Conservation (phyloP, 1,284 basidiomycete genomes). For the Heterobasidion occidentale region DNA sequence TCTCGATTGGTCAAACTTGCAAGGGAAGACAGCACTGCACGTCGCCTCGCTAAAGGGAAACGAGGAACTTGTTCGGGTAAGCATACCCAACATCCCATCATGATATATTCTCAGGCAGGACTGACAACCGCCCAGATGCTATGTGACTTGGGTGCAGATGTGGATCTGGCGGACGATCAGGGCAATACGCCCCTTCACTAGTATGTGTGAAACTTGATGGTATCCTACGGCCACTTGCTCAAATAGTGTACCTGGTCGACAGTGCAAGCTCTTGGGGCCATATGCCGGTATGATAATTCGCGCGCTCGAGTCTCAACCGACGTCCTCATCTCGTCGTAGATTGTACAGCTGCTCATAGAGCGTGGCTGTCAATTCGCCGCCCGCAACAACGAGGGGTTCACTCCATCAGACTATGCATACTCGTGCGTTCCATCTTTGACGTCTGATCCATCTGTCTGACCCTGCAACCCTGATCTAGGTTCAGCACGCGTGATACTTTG, state of each 20-base stretch:
- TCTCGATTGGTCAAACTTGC: constrained; percentile 84
- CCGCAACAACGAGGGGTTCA: constrained; percentile 87
- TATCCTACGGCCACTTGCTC: not conserved
- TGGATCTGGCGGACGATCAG: constrained; percentile 81
- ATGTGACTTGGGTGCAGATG: constrained; percentile 82
- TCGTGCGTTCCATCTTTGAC: constrained; percentile 45
- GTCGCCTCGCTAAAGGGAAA: constrained; percentile 85
- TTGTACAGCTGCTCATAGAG: constrained; percentile 84
- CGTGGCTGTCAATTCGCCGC: constrained; percentile 76
- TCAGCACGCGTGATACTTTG: constrained; percentile 63
- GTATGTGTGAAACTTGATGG: constrained; percentile 36
- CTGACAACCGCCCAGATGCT: constrained; percentile 52
- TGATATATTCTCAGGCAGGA: constrained; percentile 6
- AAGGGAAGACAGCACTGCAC: constrained; percentile 88
- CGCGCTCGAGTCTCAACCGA: not conserved
- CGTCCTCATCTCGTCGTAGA: constrained; percentile 30
- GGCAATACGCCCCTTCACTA: constrained; percentile 93
- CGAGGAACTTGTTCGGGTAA: constrained; percentile 76
- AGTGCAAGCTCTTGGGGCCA: constrained; percentile 85
- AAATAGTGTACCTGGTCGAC: constrained; percentile 9
- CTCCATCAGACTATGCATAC: constrained; percentile 88
- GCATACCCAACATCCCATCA: constrained; percentile 19
- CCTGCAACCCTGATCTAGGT: constrained; percentile 26
- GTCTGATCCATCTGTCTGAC: constrained; percentile 7
- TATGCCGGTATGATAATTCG: constrained; percentile 46